Conservation (phyloP, 2,329 filamentous ascomycete genomes). For the Claviceps cyperi region DNA sequence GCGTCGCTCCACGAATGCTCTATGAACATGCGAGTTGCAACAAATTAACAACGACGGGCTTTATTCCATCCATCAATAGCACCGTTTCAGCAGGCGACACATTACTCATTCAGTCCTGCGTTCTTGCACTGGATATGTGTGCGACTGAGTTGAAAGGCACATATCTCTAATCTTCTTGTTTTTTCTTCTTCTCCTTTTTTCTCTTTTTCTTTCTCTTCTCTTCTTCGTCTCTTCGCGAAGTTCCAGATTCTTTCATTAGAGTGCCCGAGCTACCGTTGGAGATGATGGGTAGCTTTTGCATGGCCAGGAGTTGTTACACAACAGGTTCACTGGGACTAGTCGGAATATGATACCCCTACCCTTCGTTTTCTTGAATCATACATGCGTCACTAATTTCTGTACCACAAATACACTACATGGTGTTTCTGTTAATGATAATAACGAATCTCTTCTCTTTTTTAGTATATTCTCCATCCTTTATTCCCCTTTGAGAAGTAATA, state of each 20-base stretch:
- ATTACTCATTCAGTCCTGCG: constrained; percentile 3
- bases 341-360: constrained; percentile 18
- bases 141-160: neutral
- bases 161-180: neutral
- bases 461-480: neutral
- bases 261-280: neutral
- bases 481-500: too few species aligned
- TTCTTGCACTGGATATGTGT: neutral
- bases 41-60: neutral
- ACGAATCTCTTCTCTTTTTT: constrained; percentile 1
- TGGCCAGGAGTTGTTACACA: constrained; percentile 11
- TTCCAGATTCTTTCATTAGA: neutral
- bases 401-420: constrained; percentile 3
- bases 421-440: constrained; percentile 9
- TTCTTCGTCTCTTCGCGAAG: neutral
- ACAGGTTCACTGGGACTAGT: constrained; percentile 2
- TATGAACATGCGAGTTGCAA: constrained; percentile 9
- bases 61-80: neutral
- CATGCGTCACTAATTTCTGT: neutral
- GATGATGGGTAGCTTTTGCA: constrained; percentile 5
- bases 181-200: neutral
- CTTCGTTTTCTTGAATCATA: constrained; percentile 7
- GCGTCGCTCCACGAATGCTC: constrained; percentile 39
- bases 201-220: neutral
- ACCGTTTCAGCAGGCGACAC: neutral